These are phyloP conservation scores for Pichia nakasei DNA, from an alignment of 805 yeast species.

Conservation along the genomic window DNA sequence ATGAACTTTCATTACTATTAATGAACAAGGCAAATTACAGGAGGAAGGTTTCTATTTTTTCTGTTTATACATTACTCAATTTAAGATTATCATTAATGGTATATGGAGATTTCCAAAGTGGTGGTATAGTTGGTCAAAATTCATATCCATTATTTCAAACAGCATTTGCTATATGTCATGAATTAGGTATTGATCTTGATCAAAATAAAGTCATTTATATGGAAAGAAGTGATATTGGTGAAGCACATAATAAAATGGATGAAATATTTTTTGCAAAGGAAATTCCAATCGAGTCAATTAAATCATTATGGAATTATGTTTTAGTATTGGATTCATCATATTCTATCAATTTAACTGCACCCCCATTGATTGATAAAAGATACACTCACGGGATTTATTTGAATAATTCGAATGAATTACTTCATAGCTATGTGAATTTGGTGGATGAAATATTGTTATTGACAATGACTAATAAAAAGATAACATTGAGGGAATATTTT, in stretches of 20 bases:
- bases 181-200: constrained; percentile 9
- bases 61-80: constrained; percentile 7
- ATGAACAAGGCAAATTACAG: constrained; percentile 9
- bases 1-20: constrained; percentile 5
- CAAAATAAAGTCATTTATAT: constrained; percentile 4
- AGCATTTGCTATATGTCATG: constrained; percentile 5
- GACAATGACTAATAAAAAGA: neutral
- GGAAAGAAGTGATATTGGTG: neutral
- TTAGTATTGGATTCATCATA: constrained; percentile 10
- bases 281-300: constrained; percentile 3
- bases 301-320: constrained; percentile 14
- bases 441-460: neutral
- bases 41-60: constrained; percentile 5
- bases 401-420: neutral
- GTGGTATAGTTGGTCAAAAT: constrained; percentile 8
- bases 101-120: constrained; percentile 10
- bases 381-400: constrained; percentile 6
- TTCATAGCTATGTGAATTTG: neutral
- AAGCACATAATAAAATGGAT: neutral
- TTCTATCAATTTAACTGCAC: constrained; percentile 4
- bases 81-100: constrained; percentile 8
- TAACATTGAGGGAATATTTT: neutral
- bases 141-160: constrained; percentile 10
- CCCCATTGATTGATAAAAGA: constrained; percentile 11
- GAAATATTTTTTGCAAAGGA: constrained; percentile 5